Evolutionary conservation across 2,329 filamentous ascomycete species (phyloP), one percentile per base, ranked within the genome.

Genomic region (Beauveria varroae): DNA sequence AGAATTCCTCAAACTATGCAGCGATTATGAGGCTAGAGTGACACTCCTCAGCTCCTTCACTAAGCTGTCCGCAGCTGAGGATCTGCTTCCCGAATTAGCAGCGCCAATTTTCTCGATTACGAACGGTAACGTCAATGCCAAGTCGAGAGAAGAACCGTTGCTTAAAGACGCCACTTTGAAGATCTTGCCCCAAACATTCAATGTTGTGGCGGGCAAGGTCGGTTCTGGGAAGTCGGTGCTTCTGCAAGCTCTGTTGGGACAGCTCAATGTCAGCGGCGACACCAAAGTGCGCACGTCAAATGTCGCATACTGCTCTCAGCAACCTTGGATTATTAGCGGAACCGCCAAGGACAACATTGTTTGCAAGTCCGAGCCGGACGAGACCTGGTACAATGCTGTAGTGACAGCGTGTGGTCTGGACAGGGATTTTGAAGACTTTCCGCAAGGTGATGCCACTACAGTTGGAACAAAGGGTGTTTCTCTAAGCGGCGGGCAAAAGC

Each of bases 401-500:
- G 43, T 68, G 0, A n/a, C 49, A 4, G 65, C 68, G 0, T 69
- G 68, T 26, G 64, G 64, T 1, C 52, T 70, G 0, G 53, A 62
- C 1, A 49, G 40, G 2, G 68, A 68, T 40, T 64, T 70, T 22
- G 55, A 62, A n/a, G 62, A 65, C 6, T 41, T 70, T 9, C 43
- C 64, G 2, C 46, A 64, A n/a, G 67, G 68, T 5, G 68, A 71
- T 22, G 58, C 63, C 8, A 65, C 66, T 1, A 50, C 53, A 22
- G 62, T 67, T 3, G 68, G 68, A 3, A 64, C 63, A 12, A 64
- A 64, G 3, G 69, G 69, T 3, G 63, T 65, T 7, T 62, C 64
- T 3, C 63, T 71, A 0, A 69, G 68, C 47, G 69, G 68, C n/a
- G 69, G 69, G 2, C 68, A 70, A 60, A 67, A 67, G 37, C 65